Base-by-base conservation (phyloP, 441 rosid species). In the Dalechampia spathulata region DNA sequence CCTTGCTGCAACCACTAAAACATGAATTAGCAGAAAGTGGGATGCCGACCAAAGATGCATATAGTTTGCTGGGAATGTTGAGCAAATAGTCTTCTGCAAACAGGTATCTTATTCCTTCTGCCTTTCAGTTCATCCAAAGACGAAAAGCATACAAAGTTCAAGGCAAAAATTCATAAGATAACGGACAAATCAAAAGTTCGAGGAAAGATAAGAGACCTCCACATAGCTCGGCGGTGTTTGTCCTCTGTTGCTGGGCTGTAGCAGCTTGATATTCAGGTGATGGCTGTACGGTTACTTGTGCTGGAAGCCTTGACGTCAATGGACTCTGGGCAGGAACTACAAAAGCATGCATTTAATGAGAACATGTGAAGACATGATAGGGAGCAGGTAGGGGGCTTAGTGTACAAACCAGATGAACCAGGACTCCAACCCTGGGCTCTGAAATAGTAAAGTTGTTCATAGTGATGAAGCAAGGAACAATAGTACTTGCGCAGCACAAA, bases 401-500 rank as follows among this genome's bases (percentile, higher is more conserved):
- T 23, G 52, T 21, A 40, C 71, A 50, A 49, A 83, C 96, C 90
- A 49, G 84, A 62, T 39, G 78, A 60, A 44, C 26, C 47, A 54
- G 83, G 72, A 15, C 67, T 67, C 82, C 81, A 77, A 38, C 81
- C 78, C 43, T 45, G 65, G 26, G 85, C 60, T 68, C 64, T 86
- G 49, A 90, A 84, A 65, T 57, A 86, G 77, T 94, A 90, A 57
- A 83, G 64, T 57, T 86, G 91, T 65, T 87, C 98, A 30, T 82
- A 94, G 38, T 83, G 82, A 39, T 68, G 76, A 59, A 94, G 96
- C 67, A 94, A 64, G 22, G 97, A 87, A 52, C 71, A 58, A 53
- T 94, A 94, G 69, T 90, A 90, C 74, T 90, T 94, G 60, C 97
- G 93, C 71, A 94, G 78, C 48, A 90, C 88, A 55, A 81, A 94